Evolutionary conservation across 2,329 filamentous ascomycete species (phyloP).

Genomic region (Sporothrix brunneoviolacea): DNA sequence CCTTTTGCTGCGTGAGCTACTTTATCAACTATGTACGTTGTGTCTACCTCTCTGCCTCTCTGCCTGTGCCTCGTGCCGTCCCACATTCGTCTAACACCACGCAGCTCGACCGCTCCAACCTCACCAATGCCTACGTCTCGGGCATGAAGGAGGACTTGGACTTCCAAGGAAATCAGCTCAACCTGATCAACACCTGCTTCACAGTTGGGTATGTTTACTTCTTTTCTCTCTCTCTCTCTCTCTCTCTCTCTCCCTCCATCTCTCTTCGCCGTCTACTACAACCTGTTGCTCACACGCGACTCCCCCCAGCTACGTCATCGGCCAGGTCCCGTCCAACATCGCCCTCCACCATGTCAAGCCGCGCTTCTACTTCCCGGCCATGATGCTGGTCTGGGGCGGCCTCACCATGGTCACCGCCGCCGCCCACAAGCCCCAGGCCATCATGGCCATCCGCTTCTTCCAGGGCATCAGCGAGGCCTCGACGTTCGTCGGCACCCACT

Average conservation of each 20-base stretch:
- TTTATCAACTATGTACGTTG: conserved; percentile 45
- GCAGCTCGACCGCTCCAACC: conserved; percentile 43
- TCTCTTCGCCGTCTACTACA: neutral
- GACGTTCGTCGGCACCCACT: conserved; percentile 53
- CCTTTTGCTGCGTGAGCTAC: conserved; percentile 55
- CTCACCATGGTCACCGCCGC: conserved; percentile 57
- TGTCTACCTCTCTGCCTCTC: too few species aligned
- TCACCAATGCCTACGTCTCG: conserved; percentile 49
- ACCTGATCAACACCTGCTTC: conserved; percentile 47
- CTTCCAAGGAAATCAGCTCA: conserved; percentile 43
- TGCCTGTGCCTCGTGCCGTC: neutral
- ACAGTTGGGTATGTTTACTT: conserved; percentile 29
- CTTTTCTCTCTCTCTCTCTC: neutral
- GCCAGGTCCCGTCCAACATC: conserved; percentile 55
- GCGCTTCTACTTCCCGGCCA: conserved; percentile 55
- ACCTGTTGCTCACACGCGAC: neutral
- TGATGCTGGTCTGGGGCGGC: conserved; percentile 58
- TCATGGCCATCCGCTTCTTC: conserved; percentile 55
- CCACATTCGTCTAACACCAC: neutral
- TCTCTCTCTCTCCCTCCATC: neutral
- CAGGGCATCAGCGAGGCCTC: conserved; percentile 49
- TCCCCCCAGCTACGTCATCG: conserved; percentile 36
- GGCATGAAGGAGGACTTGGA: conserved; percentile 46
- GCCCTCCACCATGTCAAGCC: conserved; percentile 58
- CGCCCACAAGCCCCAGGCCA: conserved; percentile 42